A percentile compares a stretch with the other conserved stretches of the same genome.
Conservation (phyloP, 768 basidiomycete genomes). For the Phylloporus arenicola region DNA sequence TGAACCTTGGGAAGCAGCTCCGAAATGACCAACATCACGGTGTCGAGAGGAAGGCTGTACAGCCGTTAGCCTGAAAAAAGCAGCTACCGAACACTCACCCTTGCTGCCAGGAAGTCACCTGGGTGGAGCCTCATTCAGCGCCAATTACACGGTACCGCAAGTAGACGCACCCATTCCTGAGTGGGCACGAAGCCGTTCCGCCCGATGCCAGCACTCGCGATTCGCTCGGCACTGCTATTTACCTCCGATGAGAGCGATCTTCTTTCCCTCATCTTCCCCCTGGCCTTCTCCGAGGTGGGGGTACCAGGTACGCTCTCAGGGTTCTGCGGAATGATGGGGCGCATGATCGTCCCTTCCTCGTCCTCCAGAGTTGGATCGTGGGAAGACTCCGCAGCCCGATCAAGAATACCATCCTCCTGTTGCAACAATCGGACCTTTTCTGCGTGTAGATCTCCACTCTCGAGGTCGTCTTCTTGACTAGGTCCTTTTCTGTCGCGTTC, state of each 20-base stretch:
- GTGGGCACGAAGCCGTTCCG: slow-evolving; percentile 92
- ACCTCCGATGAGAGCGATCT: slow-evolving; percentile 49
- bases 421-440: slow-evolving; percentile 68
- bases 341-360: slow-evolving; percentile 20
- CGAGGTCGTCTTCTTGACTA: slow-evolving; percentile 20
- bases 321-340: slow-evolving; percentile 41
- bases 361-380: slow-evolving; percentile 6
- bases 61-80: slow-evolving; percentile 7
- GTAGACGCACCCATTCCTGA: slow-evolving; percentile 80
- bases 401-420: slow-evolving; percentile 38
- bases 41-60: slow-evolving; percentile 77
- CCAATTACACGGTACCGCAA: background rate
- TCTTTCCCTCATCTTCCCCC: slow-evolving; percentile 86
- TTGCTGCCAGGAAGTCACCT: slow-evolving; percentile 95
- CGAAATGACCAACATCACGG: slow-evolving; percentile 81
- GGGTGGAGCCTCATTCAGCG: slow-evolving; percentile 2
- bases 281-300: slow-evolving; percentile 73
- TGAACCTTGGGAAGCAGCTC: slow-evolving; percentile 85
- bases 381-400: slow-evolving; percentile 22
- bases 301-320: slow-evolving; percentile 32
- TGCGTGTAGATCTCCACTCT: slow-evolving; percentile 28
- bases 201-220: slow-evolving; percentile 68
- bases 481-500: slow-evolving; percentile 22
- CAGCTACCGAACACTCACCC: slow-evolving; percentile 48
- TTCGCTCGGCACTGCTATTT: slow-evolving; percentile 53